Conservation (phyloP, 2,329 filamentous ascomycete species). For the Phialophora expanda region DNA sequence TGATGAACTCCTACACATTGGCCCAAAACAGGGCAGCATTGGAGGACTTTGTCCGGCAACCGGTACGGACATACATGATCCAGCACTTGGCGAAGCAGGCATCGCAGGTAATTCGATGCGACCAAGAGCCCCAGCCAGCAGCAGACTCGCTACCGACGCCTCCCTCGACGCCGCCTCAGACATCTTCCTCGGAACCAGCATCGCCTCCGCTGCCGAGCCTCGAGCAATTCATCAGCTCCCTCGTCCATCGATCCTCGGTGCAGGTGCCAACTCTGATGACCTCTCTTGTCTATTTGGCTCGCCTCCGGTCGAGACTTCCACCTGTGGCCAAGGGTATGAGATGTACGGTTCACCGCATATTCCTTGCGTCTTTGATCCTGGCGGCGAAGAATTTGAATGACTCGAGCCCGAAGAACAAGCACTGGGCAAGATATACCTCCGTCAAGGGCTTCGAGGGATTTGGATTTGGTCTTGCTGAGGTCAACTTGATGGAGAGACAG, state of each 20-base stretch:
- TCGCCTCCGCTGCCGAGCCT: conserved; percentile 71
- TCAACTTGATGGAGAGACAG: conserved; percentile 99
- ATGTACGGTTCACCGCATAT: conserved; percentile 97
- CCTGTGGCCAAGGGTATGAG: conserved; percentile 94
- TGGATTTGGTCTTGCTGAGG: conserved; percentile 91
- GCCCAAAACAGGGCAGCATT: conserved; percentile 51
- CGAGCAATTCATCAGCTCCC: conserved; percentile 87
- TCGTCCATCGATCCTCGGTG: conserved; percentile 91
- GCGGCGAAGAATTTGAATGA: conserved; percentile 98
- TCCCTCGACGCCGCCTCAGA: conserved; percentile 63
- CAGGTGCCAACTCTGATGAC: conserved; percentile 98
- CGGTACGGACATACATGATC: conserved; percentile 57
- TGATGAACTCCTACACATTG: conserved; percentile 36
- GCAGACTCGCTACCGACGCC: conserved; percentile 62
- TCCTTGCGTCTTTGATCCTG: conserved; percentile 67
- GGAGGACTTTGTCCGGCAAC: conserved; percentile 54
- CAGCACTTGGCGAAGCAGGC: conserved; percentile 54
- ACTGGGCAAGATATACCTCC: conserved; percentile 93
- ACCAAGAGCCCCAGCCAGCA: conserved; percentile 52
- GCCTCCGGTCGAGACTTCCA: conserved; percentile 82
- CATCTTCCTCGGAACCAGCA: conserved; percentile 43
- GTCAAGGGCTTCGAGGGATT: conserved; percentile 76
- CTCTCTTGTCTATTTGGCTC: conserved; percentile 87
- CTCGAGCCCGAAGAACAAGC: conserved; percentile 99
- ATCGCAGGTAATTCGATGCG: conserved; percentile 56